Evolutionary conservation across 306 rosid species (phyloP).

Genomic region (Cyamopsis tetragonoloba): DNA sequence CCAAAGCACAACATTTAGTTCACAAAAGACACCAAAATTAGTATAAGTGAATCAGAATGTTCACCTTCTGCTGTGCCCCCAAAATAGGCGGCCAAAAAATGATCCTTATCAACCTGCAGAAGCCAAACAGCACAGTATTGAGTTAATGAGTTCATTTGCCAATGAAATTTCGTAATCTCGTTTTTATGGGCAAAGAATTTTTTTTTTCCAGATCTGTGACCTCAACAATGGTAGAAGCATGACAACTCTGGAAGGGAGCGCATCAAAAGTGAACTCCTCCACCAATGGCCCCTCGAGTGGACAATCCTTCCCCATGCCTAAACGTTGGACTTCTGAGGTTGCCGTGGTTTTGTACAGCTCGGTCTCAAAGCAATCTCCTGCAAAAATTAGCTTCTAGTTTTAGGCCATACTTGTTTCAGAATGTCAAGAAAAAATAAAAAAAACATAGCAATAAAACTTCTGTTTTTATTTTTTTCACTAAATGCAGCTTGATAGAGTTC

Average conservation of each 20-base stretch:
- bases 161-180: background rate
- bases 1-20: background rate
- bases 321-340: conserved; percentile 18
- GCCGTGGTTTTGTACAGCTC: background rate
- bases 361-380: conserved; percentile 42
- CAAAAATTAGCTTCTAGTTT: conserved; percentile 7
- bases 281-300: conserved; percentile 43
- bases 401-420: background rate
- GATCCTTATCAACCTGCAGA: conserved; percentile 64
- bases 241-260: conserved; percentile 73
- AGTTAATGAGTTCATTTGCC: background rate
- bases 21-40: conserved; percentile 5
- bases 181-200: background rate
- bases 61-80: conserved; percentile 69
- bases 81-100: conserved; percentile 78
- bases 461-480: background rate
- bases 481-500: background rate
- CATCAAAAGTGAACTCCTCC: conserved; percentile 63
- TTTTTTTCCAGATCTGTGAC: conserved; percentile 36
- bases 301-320: conserved; percentile 32
- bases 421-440: too few species aligned
- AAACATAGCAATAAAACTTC: too few species aligned
- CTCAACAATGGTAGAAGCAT: conserved; percentile 97
- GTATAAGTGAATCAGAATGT: background rate
- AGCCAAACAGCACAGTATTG: conserved; percentile 14